phyloP scores from a whole-genome alignment of 2,329 filamentous ascomycete species.

The Beauveria rudraprayagi region DNA sequence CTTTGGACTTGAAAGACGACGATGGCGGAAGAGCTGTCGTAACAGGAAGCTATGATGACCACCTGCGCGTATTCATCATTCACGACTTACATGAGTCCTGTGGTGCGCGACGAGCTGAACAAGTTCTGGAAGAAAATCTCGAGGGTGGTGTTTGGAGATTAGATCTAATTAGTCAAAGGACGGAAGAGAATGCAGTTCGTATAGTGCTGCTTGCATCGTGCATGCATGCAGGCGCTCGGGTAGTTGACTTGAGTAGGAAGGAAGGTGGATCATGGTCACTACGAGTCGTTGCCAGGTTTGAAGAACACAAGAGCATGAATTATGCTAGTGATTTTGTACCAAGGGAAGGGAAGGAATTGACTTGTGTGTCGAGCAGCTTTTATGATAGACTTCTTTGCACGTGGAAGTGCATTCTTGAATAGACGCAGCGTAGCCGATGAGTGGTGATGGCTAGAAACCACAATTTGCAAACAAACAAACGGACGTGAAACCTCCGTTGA shows the following conservation, averaged over 20 bases:
- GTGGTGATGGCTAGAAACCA: neutral
- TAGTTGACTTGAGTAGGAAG: slow-evolving; percentile 43
- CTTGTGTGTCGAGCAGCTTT: slow-evolving; percentile 65
- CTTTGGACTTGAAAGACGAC: slow-evolving; percentile 40
- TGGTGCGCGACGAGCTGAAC: slow-evolving; percentile 33
- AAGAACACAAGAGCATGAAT: slow-evolving; percentile 90
- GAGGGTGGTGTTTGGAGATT: slow-evolving; percentile 84
- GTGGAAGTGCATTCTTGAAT: slow-evolving; percentile 39
- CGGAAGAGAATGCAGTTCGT: slow-evolving; percentile 21
- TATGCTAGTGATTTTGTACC: slow-evolving; percentile 72
- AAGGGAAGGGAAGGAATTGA: slow-evolving; percentile 21
- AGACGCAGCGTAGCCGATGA: neutral
- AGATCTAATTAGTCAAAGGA: slow-evolving; percentile 44
- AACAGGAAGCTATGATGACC: slow-evolving; percentile 89
- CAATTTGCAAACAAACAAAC: neutral
- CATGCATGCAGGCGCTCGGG: slow-evolving; percentile 78
- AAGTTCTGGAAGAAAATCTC: slow-evolving; percentile 58
- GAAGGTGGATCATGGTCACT: slow-evolving; percentile 47
- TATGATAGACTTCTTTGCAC: slow-evolving; percentile 65
- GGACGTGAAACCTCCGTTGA: no score
- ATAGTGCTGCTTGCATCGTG: slow-evolving; percentile 70
- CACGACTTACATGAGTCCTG: slow-evolving; percentile 33
- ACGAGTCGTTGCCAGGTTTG: slow-evolving; percentile 61
- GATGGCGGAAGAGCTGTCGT: slow-evolving; percentile 52
- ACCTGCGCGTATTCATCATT: slow-evolving; percentile 58